A percentile compares a stretch with the other conserved stretches of the same genome.
These are phyloP conservation scores for Cardamine occulta DNA, from an alignment of 345 rosid species.

Conservation along the genomic window DNA sequence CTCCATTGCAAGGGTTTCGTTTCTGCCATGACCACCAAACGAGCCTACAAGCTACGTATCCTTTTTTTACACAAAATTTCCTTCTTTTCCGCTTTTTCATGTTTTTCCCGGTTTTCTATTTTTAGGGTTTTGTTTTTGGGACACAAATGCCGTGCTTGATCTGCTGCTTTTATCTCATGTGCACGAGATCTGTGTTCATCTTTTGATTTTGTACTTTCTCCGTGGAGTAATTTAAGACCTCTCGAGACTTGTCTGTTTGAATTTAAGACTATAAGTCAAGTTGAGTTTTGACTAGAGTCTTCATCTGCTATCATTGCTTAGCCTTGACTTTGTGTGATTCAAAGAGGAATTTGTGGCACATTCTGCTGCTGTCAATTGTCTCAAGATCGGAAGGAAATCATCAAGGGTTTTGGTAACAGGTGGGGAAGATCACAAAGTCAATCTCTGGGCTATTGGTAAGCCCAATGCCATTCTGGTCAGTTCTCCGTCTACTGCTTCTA, in stretches of 20 bases:
- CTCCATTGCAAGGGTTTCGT: constrained; percentile 55
- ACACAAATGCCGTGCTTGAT: constrained; percentile 34
- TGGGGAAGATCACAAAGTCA: constrained; percentile 98
- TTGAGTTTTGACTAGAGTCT: constrained; percentile 33
- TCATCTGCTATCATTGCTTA: constrained; percentile 9
- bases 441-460: constrained; percentile 99
- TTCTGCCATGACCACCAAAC: constrained; percentile 85
- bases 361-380: constrained; percentile 89
- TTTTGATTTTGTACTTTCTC: neutral
- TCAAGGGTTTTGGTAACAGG: constrained; percentile 95
- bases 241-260: constrained; percentile 28
- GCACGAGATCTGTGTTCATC: constrained; percentile 39
- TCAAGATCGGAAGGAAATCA: constrained; percentile 94
- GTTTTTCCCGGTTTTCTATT: constrained; percentile 12
- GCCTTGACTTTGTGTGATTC: constrained; percentile 52
- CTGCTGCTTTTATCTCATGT: constrained; percentile 30
- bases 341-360: constrained; percentile 99
- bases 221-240: constrained; percentile 38
- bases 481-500: constrained; percentile 44
- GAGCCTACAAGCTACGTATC: constrained; percentile 99
- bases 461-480: constrained; percentile 98
- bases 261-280: constrained; percentile 26
- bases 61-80: constrained; percentile 37
- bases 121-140: constrained; percentile 17
- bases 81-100: neutral